Evolutionary conservation across 140 eudicot species (phyloP).

Genomic region (Erigeron philadelphicus): DNA sequence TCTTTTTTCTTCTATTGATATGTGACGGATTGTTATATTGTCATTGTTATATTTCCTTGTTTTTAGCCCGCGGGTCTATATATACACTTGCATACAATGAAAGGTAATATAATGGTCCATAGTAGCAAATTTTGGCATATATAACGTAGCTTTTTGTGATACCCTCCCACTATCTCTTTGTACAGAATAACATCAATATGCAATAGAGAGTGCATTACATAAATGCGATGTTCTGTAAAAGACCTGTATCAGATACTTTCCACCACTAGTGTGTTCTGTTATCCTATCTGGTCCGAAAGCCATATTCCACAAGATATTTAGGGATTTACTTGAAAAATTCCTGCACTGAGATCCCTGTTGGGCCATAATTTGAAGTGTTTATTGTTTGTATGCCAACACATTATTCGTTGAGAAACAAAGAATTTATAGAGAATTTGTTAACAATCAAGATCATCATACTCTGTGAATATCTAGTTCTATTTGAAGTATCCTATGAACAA

Average conservation of each 20-base stretch:
- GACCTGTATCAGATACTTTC: slow-evolving; percentile 35
- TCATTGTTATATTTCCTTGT: too few relatives aligned
- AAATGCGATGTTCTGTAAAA: slow-evolving; percentile 26
- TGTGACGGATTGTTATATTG: neutral
- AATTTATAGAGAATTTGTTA: too few relatives aligned
- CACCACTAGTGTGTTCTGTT: slow-evolving; percentile 21
- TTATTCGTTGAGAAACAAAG: too few relatives aligned
- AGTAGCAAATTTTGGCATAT: slow-evolving; percentile 41
- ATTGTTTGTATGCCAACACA: neutral
- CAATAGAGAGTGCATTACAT: slow-evolving; percentile 25
- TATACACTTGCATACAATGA: slow-evolving; percentile 21
- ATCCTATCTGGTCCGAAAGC: slow-evolving; percentile 26
- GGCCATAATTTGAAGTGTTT: slow-evolving; percentile 7
- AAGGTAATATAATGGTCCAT: slow-evolving; percentile 22
- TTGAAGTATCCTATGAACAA: too few relatives aligned
- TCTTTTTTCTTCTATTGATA: neutral
- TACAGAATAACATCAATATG: slow-evolving; percentile 50
- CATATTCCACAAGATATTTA: slow-evolving; percentile 16
- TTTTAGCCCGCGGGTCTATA: neutral
- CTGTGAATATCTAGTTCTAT: too few relatives aligned
- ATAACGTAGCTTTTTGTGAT: slow-evolving; percentile 69
- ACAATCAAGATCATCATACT: too few relatives aligned
- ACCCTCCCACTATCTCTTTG: slow-evolving; percentile 46
- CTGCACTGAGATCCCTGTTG: neutral
- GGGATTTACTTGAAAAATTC: slow-evolving; percentile 5